A percentile compares a stretch with the other conserved stretches of the same genome.
These are phyloP conservation scores for Berberis thunbergii DNA, from an alignment of 164 flowering plant genomes.

Conservation along the genomic window DNA sequence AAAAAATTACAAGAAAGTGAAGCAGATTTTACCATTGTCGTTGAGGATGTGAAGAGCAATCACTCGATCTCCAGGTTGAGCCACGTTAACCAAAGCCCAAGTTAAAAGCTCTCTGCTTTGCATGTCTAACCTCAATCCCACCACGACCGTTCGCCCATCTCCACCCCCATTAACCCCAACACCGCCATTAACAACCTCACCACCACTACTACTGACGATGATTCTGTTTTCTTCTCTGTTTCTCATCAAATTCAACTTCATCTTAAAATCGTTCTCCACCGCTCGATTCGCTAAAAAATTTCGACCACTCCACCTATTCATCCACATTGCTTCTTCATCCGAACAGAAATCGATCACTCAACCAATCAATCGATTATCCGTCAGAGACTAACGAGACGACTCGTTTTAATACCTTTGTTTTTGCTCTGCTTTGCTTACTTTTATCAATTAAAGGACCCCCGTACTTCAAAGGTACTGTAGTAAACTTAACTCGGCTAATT, in stretches of 20 bases:
- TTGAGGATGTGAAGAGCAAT: constrained; percentile 77
- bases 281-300: background rate
- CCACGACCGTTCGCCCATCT: constrained; percentile 44
- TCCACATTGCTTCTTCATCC: background rate
- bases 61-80: constrained; percentile 74
- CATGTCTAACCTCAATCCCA: constrained; percentile 71
- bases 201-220: constrained; percentile 13
- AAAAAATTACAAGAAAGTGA: background rate
- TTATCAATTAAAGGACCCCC: no score
- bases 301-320: background rate
- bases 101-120: constrained; percentile 77
- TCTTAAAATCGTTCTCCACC: background rate
- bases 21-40: constrained; percentile 28
- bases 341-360: background rate
- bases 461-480: no score
- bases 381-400: background rate
- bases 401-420: no score
- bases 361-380: background rate
- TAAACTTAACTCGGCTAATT: no score
- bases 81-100: constrained; percentile 85
- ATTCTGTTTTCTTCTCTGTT: background rate
- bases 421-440: no score
- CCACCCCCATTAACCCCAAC: background rate
- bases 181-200: constrained; percentile 32
- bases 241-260: constrained; percentile 6